Base-by-base conservation (phyloP, 768 basidiomycete species). In the Pleurotus djamor region DNA sequence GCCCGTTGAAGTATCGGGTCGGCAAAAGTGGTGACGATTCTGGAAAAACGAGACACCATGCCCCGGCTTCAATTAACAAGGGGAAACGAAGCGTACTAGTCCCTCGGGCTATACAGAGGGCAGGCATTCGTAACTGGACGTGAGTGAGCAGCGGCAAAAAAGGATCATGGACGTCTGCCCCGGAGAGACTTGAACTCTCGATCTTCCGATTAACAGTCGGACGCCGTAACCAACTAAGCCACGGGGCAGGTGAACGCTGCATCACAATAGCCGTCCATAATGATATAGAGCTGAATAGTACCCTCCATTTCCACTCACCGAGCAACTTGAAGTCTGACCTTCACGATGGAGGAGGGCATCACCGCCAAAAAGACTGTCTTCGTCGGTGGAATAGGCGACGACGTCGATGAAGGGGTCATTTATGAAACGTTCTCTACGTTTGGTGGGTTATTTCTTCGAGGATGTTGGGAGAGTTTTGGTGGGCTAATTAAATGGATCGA, bases 311-410 rank as follows among this genome's bases (percentile, higher is more conserved):
- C 33, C 35, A 35, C 5, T 7, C 16, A n/a, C 52, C 21, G 14
- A 4, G 34, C 28, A n/a, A 13, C 21, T 16, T 16, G 14, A 13
- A 12, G 9, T 43, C 59, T 44, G 32, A 44, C 58, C 61, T 38
- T 60, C 64, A 92, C 60, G 64, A 92, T 92, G 89, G 90, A 93
- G 72, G 88, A 92, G 74, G 92, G 91, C 60, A 82, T 88, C 21
- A 91, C 87, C 72, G 75, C 84, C n/a, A 94, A 93, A 72, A 91
- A 89, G 73, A 94, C 93, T 37, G 72, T 95, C 54, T 94, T 91
- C 70, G 79, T 94, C 64, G 93, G 92, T 48, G 91, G 91, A 0
- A 80, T 97, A 54, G 83, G 81, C 48, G 91, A 94, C 61, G 90
- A 94, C 65, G 86, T 94, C 47, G 89, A 95, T 70, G 92, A 96